Evolutionary conservation across 306 rosid genomes (phyloP).

Genomic region (Macrotyloma uniflorum): DNA sequence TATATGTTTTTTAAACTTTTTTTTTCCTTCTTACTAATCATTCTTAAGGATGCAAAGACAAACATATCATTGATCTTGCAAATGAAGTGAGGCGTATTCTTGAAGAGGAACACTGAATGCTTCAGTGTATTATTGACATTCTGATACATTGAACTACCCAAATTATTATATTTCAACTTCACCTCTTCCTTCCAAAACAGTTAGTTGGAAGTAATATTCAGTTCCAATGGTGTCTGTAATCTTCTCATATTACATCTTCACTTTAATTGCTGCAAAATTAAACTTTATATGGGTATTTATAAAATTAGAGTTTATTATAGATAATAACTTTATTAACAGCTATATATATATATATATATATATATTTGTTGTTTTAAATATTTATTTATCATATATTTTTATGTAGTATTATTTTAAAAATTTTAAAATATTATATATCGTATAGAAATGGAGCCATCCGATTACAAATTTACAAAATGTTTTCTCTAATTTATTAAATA

Average conservation of each 20-base stretch:
- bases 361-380: no score
- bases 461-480: no score
- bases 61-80: conserved; percentile 78
- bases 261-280: background rate
- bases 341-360: no score
- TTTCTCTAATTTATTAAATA: background rate
- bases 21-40: background rate
- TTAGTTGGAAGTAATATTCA: background rate
- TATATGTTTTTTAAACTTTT: background rate
- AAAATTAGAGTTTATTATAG: background rate
- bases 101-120: conserved; percentile 49
- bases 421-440: no score
- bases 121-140: conserved; percentile 18
- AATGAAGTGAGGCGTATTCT: conserved; percentile 77
- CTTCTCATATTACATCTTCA: background rate
- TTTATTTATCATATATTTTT: no score
- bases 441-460: background rate
- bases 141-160: background rate
- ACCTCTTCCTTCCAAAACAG: conserved; percentile 34
- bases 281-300: background rate
- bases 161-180: conserved; percentile 19
- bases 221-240: background rate
- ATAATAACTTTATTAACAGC: background rate
- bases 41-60: conserved; percentile 65
- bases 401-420: no score